These are phyloP conservation scores for Diaporthe vaccinii DNA, from an alignment of 2,329 filamentous ascomycete genomes.

Conservation along the genomic window DNA sequence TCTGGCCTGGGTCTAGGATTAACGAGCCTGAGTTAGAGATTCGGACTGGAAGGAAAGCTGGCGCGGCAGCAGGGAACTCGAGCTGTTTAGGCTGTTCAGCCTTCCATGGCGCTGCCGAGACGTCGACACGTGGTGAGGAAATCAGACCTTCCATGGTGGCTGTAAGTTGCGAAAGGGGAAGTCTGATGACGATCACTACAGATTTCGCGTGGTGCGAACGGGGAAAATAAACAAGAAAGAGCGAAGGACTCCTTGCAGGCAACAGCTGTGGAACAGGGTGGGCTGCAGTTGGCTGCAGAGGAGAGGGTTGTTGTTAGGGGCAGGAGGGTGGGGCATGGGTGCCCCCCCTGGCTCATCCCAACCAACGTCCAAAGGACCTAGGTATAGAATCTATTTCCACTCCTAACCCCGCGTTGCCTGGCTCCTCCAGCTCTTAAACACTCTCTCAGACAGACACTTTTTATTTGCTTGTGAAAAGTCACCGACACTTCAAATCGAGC, in stretches of 20 bases:
- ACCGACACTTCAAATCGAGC: neutral
- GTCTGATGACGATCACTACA: neutral
- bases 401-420: neutral
- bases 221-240: neutral
- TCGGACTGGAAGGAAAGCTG: conserved; percentile 5
- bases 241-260: neutral
- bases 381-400: neutral
- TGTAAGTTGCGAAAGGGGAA: neutral
- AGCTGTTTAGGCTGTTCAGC: neutral
- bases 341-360: neutral
- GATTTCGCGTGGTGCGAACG: neutral
- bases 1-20: conserved; percentile 1
- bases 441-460: neutral
- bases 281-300: neutral
- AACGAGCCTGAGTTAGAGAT: conserved; percentile 25
- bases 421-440: neutral
- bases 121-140: neutral
- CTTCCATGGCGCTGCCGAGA: neutral
- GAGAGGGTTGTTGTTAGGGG: neutral
- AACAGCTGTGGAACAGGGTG: neutral
- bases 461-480: neutral
- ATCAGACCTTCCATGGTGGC: conserved; percentile 1
- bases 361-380: too few relatives aligned
- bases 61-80: neutral
- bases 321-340: neutral